Base-by-base conservation (phyloP, 2,329 filamentous ascomycete genomes). In the Alternaria gansuensis region DNA sequence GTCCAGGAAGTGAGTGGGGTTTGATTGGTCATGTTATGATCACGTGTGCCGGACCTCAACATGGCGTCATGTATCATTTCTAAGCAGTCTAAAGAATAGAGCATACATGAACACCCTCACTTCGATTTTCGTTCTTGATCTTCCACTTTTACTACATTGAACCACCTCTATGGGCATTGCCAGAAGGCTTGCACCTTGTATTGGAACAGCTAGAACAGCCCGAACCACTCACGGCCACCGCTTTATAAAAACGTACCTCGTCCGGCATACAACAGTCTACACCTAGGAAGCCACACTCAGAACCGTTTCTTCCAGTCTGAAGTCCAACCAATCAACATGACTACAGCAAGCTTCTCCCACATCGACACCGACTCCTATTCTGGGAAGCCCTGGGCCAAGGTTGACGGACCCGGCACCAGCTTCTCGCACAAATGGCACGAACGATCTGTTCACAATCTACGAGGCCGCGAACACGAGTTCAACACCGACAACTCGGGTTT, bases 361-460 rank as follows among this genome's bases (percentile, higher is more conserved):
- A 86, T 89, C 62, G 87, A 90, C 70, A 78, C 82, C 1, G 68
- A 79, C 1, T 82, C 82, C 23, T 82, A 82, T 61, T 77, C 77
- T 64, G 76, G 75, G 17, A 87, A 87, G 70, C 84, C 87, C 1
- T 90, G 87, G 87, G 72, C 78, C 66, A 90, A 90, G 68, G 88
- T 90, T 37, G 88, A 90, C 70, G 83, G 82, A 0, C 82, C 84
- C 40, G 83, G 81, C 14, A 77, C 76, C n/a, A 87, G 84, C 5
- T 89, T 83, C 77, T 74, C 74, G 23, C 76, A 83, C 13, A 75
- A 74, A 33, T 78, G 82, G 33, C 76, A 82, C 61, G 69, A 78
- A 17, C 82, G 82, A 11, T 66, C 80, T 2, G 85, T 89, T 0
- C 69, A 82, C 70, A 82, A 88, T 71, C 75, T 89, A 28, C 83